Evolutionary conservation across 129 eudicot genomes (phyloP).

Genomic region (Arctium minus): DNA sequence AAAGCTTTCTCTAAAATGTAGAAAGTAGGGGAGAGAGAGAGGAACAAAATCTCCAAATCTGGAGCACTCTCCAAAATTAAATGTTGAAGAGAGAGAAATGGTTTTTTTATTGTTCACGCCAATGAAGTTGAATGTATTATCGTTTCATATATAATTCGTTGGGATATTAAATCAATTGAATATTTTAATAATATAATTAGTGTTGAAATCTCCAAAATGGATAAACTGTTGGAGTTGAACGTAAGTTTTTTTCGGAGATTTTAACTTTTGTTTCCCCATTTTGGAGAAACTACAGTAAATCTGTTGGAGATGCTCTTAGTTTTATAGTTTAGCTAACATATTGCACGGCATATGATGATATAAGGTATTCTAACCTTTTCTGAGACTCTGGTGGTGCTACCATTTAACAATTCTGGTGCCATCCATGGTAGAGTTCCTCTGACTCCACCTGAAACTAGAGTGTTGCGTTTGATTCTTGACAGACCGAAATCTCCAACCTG

Average conservation of each 20-base stretch:
- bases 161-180: background rate
- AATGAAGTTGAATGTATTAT: background rate
- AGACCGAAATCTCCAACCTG: slow-evolving; percentile 95
- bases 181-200: background rate
- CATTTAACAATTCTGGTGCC: slow-evolving; percentile 92
- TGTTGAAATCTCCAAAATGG: background rate
- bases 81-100: background rate
- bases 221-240: background rate
- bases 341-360: background rate
- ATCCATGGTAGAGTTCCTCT: slow-evolving; percentile 96
- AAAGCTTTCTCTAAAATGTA: background rate
- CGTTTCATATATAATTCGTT: background rate
- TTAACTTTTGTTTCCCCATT: background rate
- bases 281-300: background rate
- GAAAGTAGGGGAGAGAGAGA: background rate
- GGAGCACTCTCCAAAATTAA: background rate
- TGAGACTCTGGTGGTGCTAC: slow-evolving; percentile 76
- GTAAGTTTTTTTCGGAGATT: background rate
- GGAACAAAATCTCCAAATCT: background rate
- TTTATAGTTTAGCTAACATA: background rate
- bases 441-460: slow-evolving; percentile 90
- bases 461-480: slow-evolving; percentile 80
- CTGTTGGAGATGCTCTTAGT: background rate
- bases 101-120: background rate
- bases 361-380: slow-evolving; percentile 52